Conservation (phyloP, 257 asterid species). For the Forsythia viridissima region DNA sequence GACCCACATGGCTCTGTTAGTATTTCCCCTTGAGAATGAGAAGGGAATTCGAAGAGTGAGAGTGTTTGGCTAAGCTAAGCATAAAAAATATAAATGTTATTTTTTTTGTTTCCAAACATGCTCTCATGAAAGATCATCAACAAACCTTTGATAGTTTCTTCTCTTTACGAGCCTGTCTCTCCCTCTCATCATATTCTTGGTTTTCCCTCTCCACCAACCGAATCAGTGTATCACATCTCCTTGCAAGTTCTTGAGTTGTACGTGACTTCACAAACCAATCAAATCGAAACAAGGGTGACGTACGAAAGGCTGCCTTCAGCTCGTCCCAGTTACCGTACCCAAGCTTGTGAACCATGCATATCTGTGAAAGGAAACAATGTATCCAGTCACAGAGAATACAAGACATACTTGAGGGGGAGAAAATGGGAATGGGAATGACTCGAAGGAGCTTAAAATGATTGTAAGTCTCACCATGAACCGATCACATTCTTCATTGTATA, state of each 20-base stretch:
- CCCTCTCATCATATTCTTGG: slow-evolving; percentile 94
- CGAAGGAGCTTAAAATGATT: not conserved
- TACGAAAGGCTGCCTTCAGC: slow-evolving; percentile 94
- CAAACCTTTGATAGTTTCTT: slow-evolving; percentile 87
- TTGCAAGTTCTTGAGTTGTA: slow-evolving; percentile 95
- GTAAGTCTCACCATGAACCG: slow-evolving; percentile 83
- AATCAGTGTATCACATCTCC: slow-evolving; percentile 95
- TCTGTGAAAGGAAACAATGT: slow-evolving; percentile 38
- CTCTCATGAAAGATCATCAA: not conserved
- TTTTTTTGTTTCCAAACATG: not conserved
- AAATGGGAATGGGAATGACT: not conserved
- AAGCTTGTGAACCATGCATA: slow-evolving; percentile 98
- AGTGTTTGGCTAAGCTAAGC: not conserved
- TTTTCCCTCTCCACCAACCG: slow-evolving; percentile 92
- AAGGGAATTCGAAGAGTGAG: not conserved
- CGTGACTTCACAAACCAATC: slow-evolving; percentile 99
- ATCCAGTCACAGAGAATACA: not conserved
- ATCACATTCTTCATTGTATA: slow-evolving; percentile 98
- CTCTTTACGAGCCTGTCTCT: slow-evolving; percentile 97
- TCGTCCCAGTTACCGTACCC: slow-evolving; percentile 99
- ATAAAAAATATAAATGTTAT: too few species aligned
- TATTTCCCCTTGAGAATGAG: too few species aligned
- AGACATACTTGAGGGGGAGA: not conserved
- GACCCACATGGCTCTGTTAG: not conserved
- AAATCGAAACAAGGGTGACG: slow-evolving; percentile 90